Conservation (phyloP, 495 filamentous ascomycete species). For the Aspergillus avenaceus region DNA sequence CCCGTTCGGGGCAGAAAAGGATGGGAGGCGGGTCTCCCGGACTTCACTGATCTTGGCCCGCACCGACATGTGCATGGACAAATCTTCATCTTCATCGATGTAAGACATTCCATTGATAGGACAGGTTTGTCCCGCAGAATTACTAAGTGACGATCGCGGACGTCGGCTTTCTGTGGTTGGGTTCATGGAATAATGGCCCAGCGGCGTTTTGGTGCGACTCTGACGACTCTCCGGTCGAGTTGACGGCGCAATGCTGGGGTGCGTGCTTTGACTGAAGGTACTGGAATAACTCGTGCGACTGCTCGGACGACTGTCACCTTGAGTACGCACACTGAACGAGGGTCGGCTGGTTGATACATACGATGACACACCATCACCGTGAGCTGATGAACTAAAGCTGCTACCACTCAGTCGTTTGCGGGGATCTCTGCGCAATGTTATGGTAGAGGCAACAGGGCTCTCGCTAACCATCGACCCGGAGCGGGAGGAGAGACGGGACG, state of each 20-base stretch:
- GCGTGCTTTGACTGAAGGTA: slow-evolving; percentile 40
- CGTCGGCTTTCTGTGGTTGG: slow-evolving; percentile 43
- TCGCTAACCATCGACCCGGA: slow-evolving; percentile 48
- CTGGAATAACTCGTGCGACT: slow-evolving; percentile 44
- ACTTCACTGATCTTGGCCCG: slow-evolving; percentile 25
- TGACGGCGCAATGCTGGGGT: slow-evolving; percentile 26
- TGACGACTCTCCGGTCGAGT: slow-evolving; percentile 62
- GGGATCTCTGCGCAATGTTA: slow-evolving; percentile 73
- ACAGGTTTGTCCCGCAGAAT: slow-evolving; percentile 29
- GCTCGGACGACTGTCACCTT: slow-evolving; percentile 44
- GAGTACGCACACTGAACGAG: slow-evolving; percentile 45
- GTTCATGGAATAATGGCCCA: slow-evolving; percentile 46
- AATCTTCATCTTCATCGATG: slow-evolving; percentile 41
- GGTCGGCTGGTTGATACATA: slow-evolving; percentile 43
- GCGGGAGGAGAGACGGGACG: slow-evolving; percentile 76
- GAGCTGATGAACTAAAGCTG: slow-evolving; percentile 52
- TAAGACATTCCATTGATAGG: slow-evolving; percentile 36
- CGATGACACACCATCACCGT: slow-evolving; percentile 42
- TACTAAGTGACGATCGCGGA: slow-evolving; percentile 46
- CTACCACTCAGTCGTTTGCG: slow-evolving; percentile 61
- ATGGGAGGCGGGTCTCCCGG: slow-evolving; percentile 29
- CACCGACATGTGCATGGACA: slow-evolving; percentile 33
- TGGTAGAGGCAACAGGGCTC: slow-evolving; percentile 61
- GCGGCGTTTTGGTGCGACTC: slow-evolving; percentile 65
- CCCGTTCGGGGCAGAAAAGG: slow-evolving; percentile 29